Evolutionary conservation across 2,329 filamentous ascomycete genomes (phyloP).

Genomic region (Parastagonospora avenae): DNA sequence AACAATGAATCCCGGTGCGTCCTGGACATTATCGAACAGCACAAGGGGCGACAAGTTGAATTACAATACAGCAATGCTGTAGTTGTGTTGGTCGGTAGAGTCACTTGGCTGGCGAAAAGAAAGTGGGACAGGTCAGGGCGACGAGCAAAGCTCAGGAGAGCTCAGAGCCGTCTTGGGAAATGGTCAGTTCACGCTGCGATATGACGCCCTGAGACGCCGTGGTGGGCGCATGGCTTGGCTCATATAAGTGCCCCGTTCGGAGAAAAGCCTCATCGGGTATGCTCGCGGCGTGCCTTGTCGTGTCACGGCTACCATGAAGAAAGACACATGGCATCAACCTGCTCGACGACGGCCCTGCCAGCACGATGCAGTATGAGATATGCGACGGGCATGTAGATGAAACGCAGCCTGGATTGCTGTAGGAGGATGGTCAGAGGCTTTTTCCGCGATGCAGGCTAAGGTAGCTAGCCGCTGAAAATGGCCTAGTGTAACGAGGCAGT

Average conservation of each 20-base stretch:
- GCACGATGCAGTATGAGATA: not conserved
- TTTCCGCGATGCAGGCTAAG: not conserved
- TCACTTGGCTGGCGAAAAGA: slow-evolving; percentile 11
- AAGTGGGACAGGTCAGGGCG: not conserved
- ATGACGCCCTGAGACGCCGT: slow-evolving; percentile 21
- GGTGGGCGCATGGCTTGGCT: slow-evolving; percentile 18
- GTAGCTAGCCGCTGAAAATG: not conserved
- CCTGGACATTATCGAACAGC: not conserved
- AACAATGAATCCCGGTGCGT: not conserved
- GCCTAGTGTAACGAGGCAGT: not conserved
- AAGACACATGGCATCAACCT: slow-evolving; percentile 5
- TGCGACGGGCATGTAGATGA: not conserved
- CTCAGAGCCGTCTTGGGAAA: not conserved
- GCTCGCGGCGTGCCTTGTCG: slow-evolving; percentile 8
- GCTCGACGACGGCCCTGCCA: not conserved
- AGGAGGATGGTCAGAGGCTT: not conserved
- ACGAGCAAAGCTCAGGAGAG: not conserved
- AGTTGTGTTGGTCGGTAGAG: slow-evolving; percentile 6
- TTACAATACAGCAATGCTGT: slow-evolving; percentile 5
- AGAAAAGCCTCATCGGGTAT: slow-evolving; percentile 8
- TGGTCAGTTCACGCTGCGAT: slow-evolving; percentile 5
- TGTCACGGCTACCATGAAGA: not conserved
- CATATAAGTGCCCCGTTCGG: slow-evolving; percentile 17
- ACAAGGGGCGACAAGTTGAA: slow-evolving; percentile 5
- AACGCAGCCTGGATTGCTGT: not conserved